Percentiles rank a stretch among this genome's conserved stretches.
These are phyloP conservation scores for Zychaea mexicana DNA, from an alignment of 371 early-diverging fungal genomes.

Conservation along the genomic window DNA sequence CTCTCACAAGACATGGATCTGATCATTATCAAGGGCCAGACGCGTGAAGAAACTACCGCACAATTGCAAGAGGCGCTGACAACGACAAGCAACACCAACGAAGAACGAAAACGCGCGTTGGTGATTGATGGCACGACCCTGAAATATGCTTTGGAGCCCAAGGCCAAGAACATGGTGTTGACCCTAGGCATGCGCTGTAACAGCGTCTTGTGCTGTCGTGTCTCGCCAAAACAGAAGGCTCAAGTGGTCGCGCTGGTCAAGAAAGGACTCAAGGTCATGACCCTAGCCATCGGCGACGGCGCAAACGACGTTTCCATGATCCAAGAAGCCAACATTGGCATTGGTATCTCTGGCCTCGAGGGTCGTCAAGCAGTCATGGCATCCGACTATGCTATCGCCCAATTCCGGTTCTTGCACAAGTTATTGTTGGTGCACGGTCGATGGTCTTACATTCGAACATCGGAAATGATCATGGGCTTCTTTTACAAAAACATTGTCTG, in stretches of 20 bases:
- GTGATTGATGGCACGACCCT: slow-evolving; percentile 92
- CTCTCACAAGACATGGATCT: slow-evolving; percentile 64
- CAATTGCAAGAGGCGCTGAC: slow-evolving; percentile 37
- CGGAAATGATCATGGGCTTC: slow-evolving; percentile 77
- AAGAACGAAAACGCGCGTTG: slow-evolving; percentile 53
- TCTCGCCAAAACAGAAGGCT: slow-evolving; percentile 90
- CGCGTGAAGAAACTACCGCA: slow-evolving; percentile 58
- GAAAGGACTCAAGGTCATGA: slow-evolving; percentile 70
- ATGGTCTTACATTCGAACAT: slow-evolving; percentile 81
- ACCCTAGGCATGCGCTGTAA: slow-evolving; percentile 69
- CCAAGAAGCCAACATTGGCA: slow-evolving; percentile 87
- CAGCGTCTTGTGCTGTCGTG: slow-evolving; percentile 86
- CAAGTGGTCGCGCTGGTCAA: slow-evolving; percentile 68
- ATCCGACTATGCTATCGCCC: slow-evolving; percentile 87
- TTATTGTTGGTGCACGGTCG: slow-evolving; percentile 83
- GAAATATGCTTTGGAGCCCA: slow-evolving; percentile 72
- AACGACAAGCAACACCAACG: background rate
- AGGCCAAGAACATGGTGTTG: slow-evolving; percentile 58
- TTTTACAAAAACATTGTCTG: slow-evolving; percentile 85
- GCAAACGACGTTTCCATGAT: slow-evolving; percentile 97
- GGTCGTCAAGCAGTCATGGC: slow-evolving; percentile 92
- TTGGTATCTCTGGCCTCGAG: slow-evolving; percentile 94
- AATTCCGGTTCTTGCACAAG: slow-evolving; percentile 76
- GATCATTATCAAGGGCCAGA: slow-evolving; percentile 65
- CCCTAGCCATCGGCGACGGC: slow-evolving; percentile 88